phyloP scores from a whole-genome alignment of 345 rosid species.

The Euphorbia lathyris region DNA sequence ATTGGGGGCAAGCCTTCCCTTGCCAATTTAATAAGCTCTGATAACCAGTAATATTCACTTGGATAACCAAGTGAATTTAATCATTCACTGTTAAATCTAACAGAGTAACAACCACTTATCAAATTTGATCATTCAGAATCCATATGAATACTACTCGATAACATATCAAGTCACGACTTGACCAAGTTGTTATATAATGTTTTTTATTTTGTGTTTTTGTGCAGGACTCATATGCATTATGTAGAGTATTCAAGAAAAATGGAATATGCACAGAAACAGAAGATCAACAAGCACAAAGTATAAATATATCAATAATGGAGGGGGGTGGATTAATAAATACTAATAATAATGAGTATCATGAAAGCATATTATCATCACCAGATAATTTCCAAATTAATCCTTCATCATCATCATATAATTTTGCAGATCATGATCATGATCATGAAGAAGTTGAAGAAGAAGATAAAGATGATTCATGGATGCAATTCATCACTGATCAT shows the following conservation, averaged over 20 bases:
- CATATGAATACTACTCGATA: no score
- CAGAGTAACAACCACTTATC: no score
- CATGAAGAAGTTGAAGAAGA: slow-evolving; percentile 49
- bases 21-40: no score
- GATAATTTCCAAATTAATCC: slow-evolving; percentile 49
- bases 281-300: slow-evolving; percentile 56
- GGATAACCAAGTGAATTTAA: no score
- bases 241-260: slow-evolving; percentile 94
- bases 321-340: neutral
- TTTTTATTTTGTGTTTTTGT: neutral
- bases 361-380: slow-evolving; percentile 80
- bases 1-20: no score
- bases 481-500: slow-evolving; percentile 94
- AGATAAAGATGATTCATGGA: slow-evolving; percentile 95
- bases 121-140: no score
- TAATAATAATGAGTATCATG: slow-evolving; percentile 29
- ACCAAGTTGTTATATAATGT: no score
- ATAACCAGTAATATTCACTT: no score
- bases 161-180: no score
- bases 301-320: slow-evolving; percentile 47
- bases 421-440: no score
- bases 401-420: slow-evolving; percentile 9
- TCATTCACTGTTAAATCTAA: no score
- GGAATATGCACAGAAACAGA: slow-evolving; percentile 70
- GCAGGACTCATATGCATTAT: slow-evolving; percentile 85